These are phyloP conservation scores for Phalaenopsis equestris DNA, from an alignment of 106 monocot genomes.

Conservation along the genomic window DNA sequence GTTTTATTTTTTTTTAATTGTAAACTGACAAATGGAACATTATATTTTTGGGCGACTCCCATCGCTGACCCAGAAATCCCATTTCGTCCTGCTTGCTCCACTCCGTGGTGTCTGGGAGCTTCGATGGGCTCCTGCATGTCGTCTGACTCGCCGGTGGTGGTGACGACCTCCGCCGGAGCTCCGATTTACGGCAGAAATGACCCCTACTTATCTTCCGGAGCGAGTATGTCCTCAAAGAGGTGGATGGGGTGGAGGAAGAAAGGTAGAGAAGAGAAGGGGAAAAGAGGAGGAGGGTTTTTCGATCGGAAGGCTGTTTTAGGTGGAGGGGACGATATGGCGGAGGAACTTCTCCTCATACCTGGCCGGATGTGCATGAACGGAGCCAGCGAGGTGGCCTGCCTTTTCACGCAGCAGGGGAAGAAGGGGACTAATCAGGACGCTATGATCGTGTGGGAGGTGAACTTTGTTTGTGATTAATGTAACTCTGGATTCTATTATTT, in stretches of 20 bases:
- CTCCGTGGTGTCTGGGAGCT: neutral
- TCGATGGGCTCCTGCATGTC: slow-evolving; percentile 22
- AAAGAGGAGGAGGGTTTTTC: slow-evolving; percentile 2
- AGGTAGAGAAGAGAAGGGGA: slow-evolving; percentile 1
- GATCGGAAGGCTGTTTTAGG: neutral
- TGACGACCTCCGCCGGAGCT: neutral
- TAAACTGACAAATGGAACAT: neutral
- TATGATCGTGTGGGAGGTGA: slow-evolving; percentile 51
- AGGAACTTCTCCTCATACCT: slow-evolving; percentile 31
- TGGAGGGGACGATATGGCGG: slow-evolving; percentile 11
- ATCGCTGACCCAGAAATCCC: slow-evolving; percentile 4
- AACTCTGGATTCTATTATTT: neutral
- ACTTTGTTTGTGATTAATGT: neutral
- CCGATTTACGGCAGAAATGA: neutral
- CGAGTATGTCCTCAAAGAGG: slow-evolving; percentile 8
- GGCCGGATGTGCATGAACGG: slow-evolving; percentile 43
- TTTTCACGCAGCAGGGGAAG: slow-evolving; percentile 59
- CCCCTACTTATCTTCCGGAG: neutral
- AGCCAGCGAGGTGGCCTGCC: slow-evolving; percentile 31
- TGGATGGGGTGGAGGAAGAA: slow-evolving; percentile 14
- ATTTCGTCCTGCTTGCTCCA: neutral
- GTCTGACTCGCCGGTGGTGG: slow-evolving; percentile 8
- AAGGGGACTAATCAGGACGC: slow-evolving; percentile 44
- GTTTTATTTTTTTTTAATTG: neutral
- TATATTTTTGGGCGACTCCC: neutral